phyloP scores from a whole-genome alignment of 2,329 filamentous ascomycete genomes.

The Penicillium sp. region DNA sequence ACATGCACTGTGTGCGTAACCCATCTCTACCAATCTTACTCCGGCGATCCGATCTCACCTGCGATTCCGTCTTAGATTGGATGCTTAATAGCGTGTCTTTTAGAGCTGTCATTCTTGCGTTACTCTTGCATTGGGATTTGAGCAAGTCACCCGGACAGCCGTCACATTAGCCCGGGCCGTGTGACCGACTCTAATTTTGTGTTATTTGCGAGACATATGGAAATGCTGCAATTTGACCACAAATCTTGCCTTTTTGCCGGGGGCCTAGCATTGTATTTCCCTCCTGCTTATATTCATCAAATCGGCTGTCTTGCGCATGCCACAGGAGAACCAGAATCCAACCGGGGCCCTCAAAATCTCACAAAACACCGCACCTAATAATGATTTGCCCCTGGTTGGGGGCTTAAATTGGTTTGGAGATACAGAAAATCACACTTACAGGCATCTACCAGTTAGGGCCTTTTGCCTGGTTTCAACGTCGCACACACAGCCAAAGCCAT shows the following conservation, averaged over 20 bases:
- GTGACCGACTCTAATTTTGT: background rate
- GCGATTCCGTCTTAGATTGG: background rate
- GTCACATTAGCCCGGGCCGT: background rate
- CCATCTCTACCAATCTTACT: background rate
- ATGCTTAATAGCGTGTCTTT: conserved; percentile 2
- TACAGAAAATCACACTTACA: background rate
- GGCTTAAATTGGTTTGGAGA: no score
- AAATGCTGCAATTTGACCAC: conserved; percentile 3
- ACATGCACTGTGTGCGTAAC: background rate
- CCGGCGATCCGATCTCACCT: background rate
- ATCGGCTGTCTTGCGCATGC: background rate
- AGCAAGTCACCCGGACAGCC: background rate
- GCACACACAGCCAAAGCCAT: background rate
- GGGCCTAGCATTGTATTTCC: background rate
- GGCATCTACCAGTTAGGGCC: background rate
- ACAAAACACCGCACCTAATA: no score
- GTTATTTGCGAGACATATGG: conserved; percentile 6
- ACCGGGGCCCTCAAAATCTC: no score
- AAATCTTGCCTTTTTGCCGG: background rate
- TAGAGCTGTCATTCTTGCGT: background rate
- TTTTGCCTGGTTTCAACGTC: background rate
- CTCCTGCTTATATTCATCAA: background rate
- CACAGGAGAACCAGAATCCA: background rate
- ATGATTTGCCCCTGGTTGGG: no score
- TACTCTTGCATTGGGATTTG: background rate